Base-by-base conservation (phyloP, 495 filamentous ascomycete genomes). In the Annulohypoxylon nitens region DNA sequence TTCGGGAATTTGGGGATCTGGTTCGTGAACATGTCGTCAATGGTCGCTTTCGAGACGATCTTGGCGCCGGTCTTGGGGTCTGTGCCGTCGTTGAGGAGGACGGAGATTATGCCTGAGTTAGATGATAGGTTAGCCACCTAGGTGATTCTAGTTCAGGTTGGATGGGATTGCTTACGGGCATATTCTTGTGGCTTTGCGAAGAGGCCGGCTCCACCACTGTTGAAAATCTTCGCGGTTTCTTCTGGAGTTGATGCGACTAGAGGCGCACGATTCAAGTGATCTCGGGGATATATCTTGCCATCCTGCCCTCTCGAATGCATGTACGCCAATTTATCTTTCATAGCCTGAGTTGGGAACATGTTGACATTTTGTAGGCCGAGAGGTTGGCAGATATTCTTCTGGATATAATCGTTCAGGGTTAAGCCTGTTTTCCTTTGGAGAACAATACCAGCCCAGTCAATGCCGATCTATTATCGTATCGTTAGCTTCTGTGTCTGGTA, bases 381-480 rank as follows among this genome's bases (percentile, higher is more conserved):
- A 0, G 90, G 89, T 39, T 81, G 65, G 71, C 90, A 89, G 65
- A 91, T 87, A 74, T 88, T 73, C 61, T 82, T 74, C 50, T 88
- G 80, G 60, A 90, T 81, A 73, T 89, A 91, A 30, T 86, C 84
- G 45, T 88, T 85, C 9, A 91, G 84, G 3, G 82, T 79, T 25
- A 83, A 45, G 1, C 83, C 80, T 0, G 85, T 83, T 20, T 83
- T 82, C 10, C 87, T 84, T 71, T 91, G 86, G 57, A 57, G 30
- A 4, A 86, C 67, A 6, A 87, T 75, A 8, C 90, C 89, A 4
- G 85, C 89, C 89, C 88, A 91, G 75, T 91, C 89, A 50, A 90
- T 79, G 55, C 83, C 82, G 8, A 86, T 80, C 85, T 87, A 53
- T 43, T 43, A 14, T 43, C 12, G 4, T 7, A 7, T 2, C 34